phyloP scores from a whole-genome alignment of 257 asterid genomes.

The Lycium barbarum region DNA sequence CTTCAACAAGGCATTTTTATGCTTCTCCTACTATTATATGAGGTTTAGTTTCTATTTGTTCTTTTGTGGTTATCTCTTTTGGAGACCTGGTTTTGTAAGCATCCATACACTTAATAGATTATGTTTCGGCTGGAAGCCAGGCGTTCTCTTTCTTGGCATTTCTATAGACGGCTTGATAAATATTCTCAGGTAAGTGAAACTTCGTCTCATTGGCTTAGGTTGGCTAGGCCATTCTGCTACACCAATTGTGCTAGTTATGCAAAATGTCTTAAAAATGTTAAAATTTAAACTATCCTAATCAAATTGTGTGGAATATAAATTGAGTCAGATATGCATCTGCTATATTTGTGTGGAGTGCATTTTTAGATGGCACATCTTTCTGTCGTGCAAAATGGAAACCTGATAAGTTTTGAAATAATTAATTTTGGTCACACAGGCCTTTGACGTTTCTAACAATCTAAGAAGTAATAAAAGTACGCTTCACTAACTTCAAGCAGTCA shows the following conservation, averaged over 20 bases:
- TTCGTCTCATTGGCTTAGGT: background rate
- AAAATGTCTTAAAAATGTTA: background rate
- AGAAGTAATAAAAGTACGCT: background rate
- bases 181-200: background rate
- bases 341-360: too few species aligned
- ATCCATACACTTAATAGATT: background rate
- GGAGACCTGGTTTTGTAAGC: background rate
- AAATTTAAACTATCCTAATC: background rate
- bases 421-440: background rate
- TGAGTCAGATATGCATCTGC: background rate
- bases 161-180: background rate
- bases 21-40: background rate
- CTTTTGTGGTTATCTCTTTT: constrained; percentile 10
- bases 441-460: background rate
- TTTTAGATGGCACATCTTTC: too few species aligned
- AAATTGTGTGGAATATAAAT: background rate
- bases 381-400: background rate
- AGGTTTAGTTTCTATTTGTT: background rate
- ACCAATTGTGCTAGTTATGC: background rate
- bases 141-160: constrained; percentile 13
- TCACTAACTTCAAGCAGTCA: background rate
- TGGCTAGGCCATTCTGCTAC: background rate
- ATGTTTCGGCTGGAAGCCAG: background rate
- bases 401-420: background rate
- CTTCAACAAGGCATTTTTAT: constrained; percentile 24